Conservation (phyloP, 257 asterid species). For the Voacanga thouarsii region DNA sequence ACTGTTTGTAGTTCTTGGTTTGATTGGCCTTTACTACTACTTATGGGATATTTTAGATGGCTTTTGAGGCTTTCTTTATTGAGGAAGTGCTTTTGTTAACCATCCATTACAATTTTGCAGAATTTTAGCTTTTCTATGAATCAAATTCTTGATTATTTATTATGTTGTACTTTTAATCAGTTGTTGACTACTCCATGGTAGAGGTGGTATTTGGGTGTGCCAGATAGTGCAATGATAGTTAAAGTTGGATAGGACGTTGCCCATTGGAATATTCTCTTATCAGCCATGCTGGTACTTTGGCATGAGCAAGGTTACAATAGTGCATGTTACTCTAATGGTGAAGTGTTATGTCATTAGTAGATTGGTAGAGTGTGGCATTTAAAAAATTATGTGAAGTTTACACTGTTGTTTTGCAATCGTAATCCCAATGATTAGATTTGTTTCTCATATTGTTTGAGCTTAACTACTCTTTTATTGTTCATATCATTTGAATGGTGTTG, state of each 20-base stretch:
- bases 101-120: fast-evolving
- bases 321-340: background rate
- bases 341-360: too few relatives aligned
- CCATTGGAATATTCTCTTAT: background rate
- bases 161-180: background rate
- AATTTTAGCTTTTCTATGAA: background rate
- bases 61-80: slow-evolving; percentile 1
- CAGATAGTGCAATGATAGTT: background rate
- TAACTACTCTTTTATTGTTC: too few relatives aligned
- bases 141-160: background rate
- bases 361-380: background rate
- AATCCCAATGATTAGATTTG: background rate
- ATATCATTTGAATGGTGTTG: too few relatives aligned
- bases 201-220: background rate
- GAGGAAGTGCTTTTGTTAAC: background rate
- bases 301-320: background rate
- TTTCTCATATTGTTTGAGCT: background rate
- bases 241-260: background rate
- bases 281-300: background rate
- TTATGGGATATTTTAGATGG: background rate
- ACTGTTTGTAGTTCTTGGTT: background rate
- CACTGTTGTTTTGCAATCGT: background rate
- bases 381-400: background rate
- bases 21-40: background rate
- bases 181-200: background rate